Evolutionary conservation across 176 grass and related monocot genomes (phyloP), one percentile per base, ranked within the genome.

Genomic region (Carex cristatella): DNA sequence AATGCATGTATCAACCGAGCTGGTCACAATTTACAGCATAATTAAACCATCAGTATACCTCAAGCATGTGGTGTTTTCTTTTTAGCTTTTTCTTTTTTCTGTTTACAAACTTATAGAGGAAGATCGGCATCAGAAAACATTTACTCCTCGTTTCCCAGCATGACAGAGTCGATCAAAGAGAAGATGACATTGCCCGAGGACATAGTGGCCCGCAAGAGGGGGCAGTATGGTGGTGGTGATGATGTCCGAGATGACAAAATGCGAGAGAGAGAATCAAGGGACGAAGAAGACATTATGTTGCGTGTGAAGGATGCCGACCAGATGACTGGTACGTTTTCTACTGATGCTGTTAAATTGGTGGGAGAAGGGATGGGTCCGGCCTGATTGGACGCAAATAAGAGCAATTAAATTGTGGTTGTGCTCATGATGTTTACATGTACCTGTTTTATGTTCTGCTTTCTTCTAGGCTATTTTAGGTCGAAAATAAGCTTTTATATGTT

Each of bases 301-400:
- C 38, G 69, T 4, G 81, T 67, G 69, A 88, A 88, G 59, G 61
- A 84, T 56, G 81, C 81, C 9, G 81, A 88, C 28, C 81, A 88
- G 69, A 67, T 77, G 71, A 84, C 69, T 14, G 86, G 86, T 53
- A 62, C 61, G 1, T 11, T 70, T 3, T 88, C 79, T 59, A 88
- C 61, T 40, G 86, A 88, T 56, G 40, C 73, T 12, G 86, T 61
- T 16, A 84, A 88, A 71, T 61, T 88, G 27, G 70, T 80, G 14
- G 86, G 56, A 19, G 80, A 84, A 40, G 80, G 80, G 2, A 83
- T 68, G 4, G 79, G 67, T 11, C 57, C 14, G 3, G n/a, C 82
- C 1, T 10, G 32, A 38, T 16, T 4, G 33, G 33, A 74, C 10
- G 44, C 72, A 77, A 54, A 28, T 12, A 77, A 31, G 32, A 77